A percentile compares a stretch with the other conserved stretches of the same genome.
These are phyloP conservation scores for Sordariomycetes sp. DNA, from an alignment of 2,329 filamentous ascomycete genomes.

Conservation along the genomic window DNA sequence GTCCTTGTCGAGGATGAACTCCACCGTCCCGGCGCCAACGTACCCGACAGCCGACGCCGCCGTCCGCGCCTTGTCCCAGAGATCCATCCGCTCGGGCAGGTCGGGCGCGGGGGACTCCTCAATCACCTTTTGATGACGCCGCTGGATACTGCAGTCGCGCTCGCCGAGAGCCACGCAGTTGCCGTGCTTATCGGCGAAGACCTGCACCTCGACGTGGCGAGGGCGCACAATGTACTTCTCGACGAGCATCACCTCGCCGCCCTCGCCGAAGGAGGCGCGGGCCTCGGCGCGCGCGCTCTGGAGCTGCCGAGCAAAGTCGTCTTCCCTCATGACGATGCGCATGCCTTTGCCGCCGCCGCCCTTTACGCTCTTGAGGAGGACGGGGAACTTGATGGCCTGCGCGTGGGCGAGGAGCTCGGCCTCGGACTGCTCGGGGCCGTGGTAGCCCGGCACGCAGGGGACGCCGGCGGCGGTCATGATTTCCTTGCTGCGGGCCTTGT, in stretches of 20 bases:
- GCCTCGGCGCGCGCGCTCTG: constrained; percentile 64
- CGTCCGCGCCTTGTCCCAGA: constrained; percentile 54
- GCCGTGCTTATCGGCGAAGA: constrained; percentile 73
- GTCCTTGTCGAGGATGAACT: constrained; percentile 80
- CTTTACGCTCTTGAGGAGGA: constrained; percentile 67
- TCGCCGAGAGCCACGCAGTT: constrained; percentile 76
- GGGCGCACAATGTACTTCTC: constrained; percentile 71
- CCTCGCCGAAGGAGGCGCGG: constrained; percentile 65
- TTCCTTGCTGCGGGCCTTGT: constrained; percentile 86
- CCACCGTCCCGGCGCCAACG: constrained; percentile 78
- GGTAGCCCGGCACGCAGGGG: constrained; percentile 92
- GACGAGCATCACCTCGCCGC: constrained; percentile 69
- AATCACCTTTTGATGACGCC: constrained; percentile 80
- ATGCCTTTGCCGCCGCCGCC: constrained; percentile 80
- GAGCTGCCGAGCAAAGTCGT: constrained; percentile 59
- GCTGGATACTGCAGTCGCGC: constrained; percentile 76
- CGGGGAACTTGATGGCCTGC: constrained; percentile 52
- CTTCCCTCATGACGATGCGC: constrained; percentile 55
- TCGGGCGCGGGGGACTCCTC: constrained; percentile 77
- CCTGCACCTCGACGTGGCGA: constrained; percentile 79
- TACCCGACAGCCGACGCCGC: constrained; percentile 68
- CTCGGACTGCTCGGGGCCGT: constrained; percentile 69
- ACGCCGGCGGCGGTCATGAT: constrained; percentile 96
- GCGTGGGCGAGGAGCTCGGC: constrained; percentile 53
- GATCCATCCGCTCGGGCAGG: constrained; percentile 43